These are phyloP conservation scores for Suillus bovinus DNA, from an alignment of 768 basidiomycete genomes.

Conservation along the genomic window DNA sequence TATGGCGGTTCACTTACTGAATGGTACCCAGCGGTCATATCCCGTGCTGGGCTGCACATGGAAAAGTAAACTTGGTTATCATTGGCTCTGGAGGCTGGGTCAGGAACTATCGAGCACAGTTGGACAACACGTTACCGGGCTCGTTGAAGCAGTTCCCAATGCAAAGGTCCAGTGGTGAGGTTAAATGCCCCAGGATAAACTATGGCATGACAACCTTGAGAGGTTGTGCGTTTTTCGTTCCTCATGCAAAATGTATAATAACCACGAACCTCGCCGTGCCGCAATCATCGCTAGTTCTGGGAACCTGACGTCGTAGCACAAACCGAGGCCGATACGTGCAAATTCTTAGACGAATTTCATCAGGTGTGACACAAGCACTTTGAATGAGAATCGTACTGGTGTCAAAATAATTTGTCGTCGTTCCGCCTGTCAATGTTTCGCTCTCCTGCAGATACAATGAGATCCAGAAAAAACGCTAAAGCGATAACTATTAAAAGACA, in stretches of 20 bases:
- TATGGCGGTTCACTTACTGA: slow-evolving; percentile 53
- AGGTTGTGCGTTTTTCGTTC: not conserved
- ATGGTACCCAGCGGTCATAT: slow-evolving; percentile 80
- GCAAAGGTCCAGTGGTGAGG: slow-evolving; percentile 89
- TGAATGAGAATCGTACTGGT: slow-evolving; percentile 57
- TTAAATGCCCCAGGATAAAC: slow-evolving; percentile 97
- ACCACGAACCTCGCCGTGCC: slow-evolving; percentile 70
- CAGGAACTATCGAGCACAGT: not conserved
- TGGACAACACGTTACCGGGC: slow-evolving; percentile 53
- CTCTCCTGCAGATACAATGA: slow-evolving; percentile 61
- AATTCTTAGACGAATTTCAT: slow-evolving; percentile 59
- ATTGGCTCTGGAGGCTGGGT: slow-evolving; percentile 62
- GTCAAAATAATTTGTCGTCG: slow-evolving; percentile 74
- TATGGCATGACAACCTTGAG: slow-evolving; percentile 78
- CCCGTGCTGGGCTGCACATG: slow-evolving; percentile 95
- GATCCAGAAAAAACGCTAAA: not conserved
- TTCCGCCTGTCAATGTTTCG: slow-evolving; percentile 81
- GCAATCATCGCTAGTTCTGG: slow-evolving; percentile 92
- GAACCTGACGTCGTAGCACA: slow-evolving; percentile 96
- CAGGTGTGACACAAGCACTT: not conserved
- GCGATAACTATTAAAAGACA: slow-evolving; percentile 1
- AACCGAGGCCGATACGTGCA: slow-evolving; percentile 93
- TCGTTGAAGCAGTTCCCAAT: slow-evolving; percentile 92
- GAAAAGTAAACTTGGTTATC: slow-evolving; percentile 97
- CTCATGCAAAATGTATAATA: not conserved